These are phyloP conservation scores for Cephalotrichum gorgonifer DNA, from an alignment of 2,329 filamentous ascomycete genomes.

Conservation along the genomic window DNA sequence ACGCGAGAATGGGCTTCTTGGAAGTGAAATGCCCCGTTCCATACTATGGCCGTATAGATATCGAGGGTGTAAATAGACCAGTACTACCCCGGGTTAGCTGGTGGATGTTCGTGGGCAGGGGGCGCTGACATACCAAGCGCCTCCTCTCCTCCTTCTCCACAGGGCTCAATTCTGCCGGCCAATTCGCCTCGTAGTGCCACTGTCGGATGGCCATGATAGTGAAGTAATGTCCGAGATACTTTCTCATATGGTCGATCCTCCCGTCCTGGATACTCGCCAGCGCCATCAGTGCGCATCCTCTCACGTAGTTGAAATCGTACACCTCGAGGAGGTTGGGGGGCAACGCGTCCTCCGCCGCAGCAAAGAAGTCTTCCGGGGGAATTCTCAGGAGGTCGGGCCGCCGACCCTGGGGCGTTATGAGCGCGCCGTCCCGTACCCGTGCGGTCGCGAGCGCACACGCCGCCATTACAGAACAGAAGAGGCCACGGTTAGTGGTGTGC, in stretches of 20 bases:
- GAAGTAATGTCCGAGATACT: conserved; percentile 38
- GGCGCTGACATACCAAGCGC: conserved; percentile 25
- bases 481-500: conserved; percentile 27
- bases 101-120: not conserved
- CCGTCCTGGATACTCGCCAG: conserved; percentile 41
- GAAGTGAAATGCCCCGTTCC: conserved; percentile 19
- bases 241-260: conserved; percentile 35
- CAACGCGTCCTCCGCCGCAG: conserved; percentile 10
- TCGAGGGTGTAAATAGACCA: conserved; percentile 50
- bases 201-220: conserved; percentile 35
- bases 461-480: conserved; percentile 41
- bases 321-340: not conserved
- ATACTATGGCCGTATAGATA: conserved; percentile 41
- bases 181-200: conserved; percentile 42
- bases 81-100: conserved; percentile 20
- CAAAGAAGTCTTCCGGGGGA: conserved; percentile 12
- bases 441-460: conserved; percentile 37
- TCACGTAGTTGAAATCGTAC: conserved; percentile 26
- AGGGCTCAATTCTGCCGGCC: conserved; percentile 32
- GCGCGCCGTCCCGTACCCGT: conserved; percentile 36
- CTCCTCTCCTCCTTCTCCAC: conserved; percentile 36
- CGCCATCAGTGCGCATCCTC: conserved; percentile 35
- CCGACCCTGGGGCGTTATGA: conserved; percentile 24
- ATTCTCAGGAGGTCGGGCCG: conserved; percentile 28
- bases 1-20: conserved; percentile 15